Evolutionary conservation across 495 filamentous ascomycete species (phyloP), one percentile per base, ranked within the genome.

Genomic region (Glonium stellatum): DNA sequence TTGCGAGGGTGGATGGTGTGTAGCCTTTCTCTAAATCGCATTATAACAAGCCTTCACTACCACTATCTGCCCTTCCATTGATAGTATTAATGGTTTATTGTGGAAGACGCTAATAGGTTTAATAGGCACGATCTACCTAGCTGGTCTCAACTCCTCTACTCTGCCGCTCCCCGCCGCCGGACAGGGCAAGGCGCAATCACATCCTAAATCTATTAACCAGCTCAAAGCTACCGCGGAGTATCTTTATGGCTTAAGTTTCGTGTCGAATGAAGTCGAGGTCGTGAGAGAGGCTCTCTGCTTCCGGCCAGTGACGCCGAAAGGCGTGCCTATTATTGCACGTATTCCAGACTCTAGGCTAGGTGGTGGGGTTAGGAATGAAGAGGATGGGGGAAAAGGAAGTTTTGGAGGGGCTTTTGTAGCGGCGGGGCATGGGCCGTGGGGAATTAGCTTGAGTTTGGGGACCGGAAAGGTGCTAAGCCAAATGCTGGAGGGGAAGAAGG

Each of bases 391-490:
- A 19, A 46, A 19, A 9, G 21, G 25, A 10, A 23, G 21, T 23
- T 4, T 9, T 13, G 48, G 21, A 22, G 48, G 48, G 8, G 48
- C 31, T 6, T 51, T 15, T 6, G 23, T 51, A 25, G 48, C 23
- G 25, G 48, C 48, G 13, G 48, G 19, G 1, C 48, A 51, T 74
- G 86, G 86, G 1, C 82, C 86, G 11, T 88, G 85, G 86, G 86
- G 86, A 0, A 87, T 88, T 19, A 77, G 76, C 39, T 58, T 83
- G 65, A 76, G 77, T 50, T 66, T 87, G 49, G 86, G 85, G 35
- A 87, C 84, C n/a, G 85, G 86, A 0, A 78, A 77, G 51, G 79
- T 86, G n/a, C 67, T 87, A 65, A 80, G 80, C 3, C 81, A 86
- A 71, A 77, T 88, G 80, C 74, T 85, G 12, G 70, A 76, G 62